phyloP scores from a whole-genome alignment of 1,139 yeast genomes.

The Blastobotrys niveus region DNA sequence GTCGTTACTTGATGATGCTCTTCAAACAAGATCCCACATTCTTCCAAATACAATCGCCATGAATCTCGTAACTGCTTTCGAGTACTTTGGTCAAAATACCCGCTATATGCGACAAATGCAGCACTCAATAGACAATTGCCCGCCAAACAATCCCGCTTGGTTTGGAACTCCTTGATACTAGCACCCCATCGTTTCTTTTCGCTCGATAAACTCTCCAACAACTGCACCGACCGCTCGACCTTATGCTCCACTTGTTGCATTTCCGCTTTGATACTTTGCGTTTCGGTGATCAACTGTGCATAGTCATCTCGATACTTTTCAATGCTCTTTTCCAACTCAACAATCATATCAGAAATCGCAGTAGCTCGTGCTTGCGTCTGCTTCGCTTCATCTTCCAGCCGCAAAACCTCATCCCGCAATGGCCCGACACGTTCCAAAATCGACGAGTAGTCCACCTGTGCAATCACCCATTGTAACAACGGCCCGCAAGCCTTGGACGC shows the following conservation, averaged over 20 bases:
- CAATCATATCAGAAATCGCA: slow-evolving; percentile 77
- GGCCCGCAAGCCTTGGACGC: slow-evolving; percentile 98
- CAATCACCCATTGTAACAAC: slow-evolving; percentile 78
- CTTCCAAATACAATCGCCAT: slow-evolving; percentile 43
- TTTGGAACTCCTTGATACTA: slow-evolving; percentile 48
- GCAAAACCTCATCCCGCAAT: slow-evolving; percentile 56
- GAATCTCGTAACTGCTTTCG: slow-evolving; percentile 38
- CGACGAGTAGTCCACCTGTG: slow-evolving; percentile 68
- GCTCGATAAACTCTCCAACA: slow-evolving; percentile 56
- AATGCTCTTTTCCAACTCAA: slow-evolving; percentile 64
- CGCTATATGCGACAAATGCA: slow-evolving; percentile 57
- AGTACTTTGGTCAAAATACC: slow-evolving; percentile 50
- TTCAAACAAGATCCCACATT: slow-evolving; percentile 42
- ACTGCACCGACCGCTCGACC: slow-evolving; percentile 55
- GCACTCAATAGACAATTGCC: slow-evolving; percentile 67
- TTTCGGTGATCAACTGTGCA: slow-evolving; percentile 67
- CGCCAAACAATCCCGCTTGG: slow-evolving; percentile 44
- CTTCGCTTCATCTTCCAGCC: slow-evolving; percentile 53
- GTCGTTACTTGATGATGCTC: slow-evolving; percentile 33
- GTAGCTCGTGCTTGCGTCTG: slow-evolving; percentile 56
- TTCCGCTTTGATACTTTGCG: slow-evolving; percentile 68
- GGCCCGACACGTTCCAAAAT: slow-evolving; percentile 74
- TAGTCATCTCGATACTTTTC: slow-evolving; percentile 63
- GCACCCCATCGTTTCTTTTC: slow-evolving; percentile 77
- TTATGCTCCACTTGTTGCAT: slow-evolving; percentile 58